Evolutionary conservation across 1,284 basidiomycete genomes (phyloP), one percentile per base, ranked within the genome.

Genomic region (Tetrapyrgos nigripes): DNA sequence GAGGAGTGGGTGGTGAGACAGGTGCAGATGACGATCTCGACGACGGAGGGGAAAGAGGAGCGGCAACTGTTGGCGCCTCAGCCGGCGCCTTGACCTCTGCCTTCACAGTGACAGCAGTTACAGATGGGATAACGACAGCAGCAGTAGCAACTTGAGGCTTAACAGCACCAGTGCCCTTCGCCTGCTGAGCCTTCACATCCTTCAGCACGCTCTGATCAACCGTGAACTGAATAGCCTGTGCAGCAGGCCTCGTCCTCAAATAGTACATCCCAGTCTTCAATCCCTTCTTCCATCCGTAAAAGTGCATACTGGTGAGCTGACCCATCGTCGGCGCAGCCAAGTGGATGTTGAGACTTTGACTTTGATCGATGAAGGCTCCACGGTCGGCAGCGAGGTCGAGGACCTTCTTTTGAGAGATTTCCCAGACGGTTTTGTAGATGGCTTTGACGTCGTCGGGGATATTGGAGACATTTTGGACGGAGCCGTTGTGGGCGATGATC

Each of bases 221-320:
- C 13, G 97, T 99, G 82, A 99, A 99, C 80, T 99, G 96, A 76
- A 97, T 96, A 40, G 97, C 97, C 70, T 95, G 91, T 27, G 95
- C 93, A 9, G 96, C 95, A 2, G 97, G 94, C 55, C 93, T 86
- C 45, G 97, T 98, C 58, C 97, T 89, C 53, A 99, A 85, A 79
- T 99, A 98, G 81, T 94, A 94, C 91, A 96, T 95, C 66, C 95
- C 97, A 0, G 97, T 99, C 88, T 99, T 99, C 71, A 99, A 81
- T 27, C 97, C 97, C 78, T 94, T 94, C 87, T 97, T 97, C 97
- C 97, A 99, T 24, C 96, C 97, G 76, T 99, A 98, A 80, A 99
- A 99, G 81, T 99, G 97, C 97, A 98, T 99, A 67, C 93, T 94
- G 50, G 96, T 97, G 63, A 99, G 83, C 76, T 99, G 97, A 19